Evolutionary conservation across 768 basidiomycete species (phyloP).

Genomic region (Tricholoma saponaceum): DNA sequence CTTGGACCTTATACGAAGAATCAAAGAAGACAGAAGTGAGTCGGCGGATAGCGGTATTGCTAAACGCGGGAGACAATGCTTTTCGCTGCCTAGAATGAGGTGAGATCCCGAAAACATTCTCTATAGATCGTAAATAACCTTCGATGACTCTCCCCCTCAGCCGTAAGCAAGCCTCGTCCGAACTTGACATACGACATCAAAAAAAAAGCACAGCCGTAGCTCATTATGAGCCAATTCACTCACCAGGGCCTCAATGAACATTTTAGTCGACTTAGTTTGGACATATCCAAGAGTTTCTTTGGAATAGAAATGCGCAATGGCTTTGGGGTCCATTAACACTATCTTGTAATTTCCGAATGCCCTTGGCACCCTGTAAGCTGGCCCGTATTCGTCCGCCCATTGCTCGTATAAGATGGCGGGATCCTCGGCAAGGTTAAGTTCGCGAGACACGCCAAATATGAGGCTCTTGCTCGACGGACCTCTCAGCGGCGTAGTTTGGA

Average conservation of each 20-base stretch:
- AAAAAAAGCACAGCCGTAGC: slow-evolving; percentile 1
- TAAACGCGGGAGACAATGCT: slow-evolving; percentile 36
- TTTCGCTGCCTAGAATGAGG: slow-evolving; percentile 29
- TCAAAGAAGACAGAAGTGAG: slow-evolving; percentile 36
- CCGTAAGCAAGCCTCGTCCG: slow-evolving; percentile 35
- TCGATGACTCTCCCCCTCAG: slow-evolving; percentile 40
- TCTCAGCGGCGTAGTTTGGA: not conserved
- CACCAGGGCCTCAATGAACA: slow-evolving; percentile 20
- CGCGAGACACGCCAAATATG: slow-evolving; percentile 6
- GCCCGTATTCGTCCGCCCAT: slow-evolving; percentile 23
- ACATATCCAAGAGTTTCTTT: slow-evolving; percentile 19
- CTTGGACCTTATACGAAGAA: slow-evolving; percentile 33
- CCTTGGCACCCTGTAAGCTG: slow-evolving; percentile 15
- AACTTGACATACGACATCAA: slow-evolving; percentile 9
- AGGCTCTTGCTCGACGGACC: slow-evolving; percentile 9
- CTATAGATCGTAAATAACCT: not conserved
- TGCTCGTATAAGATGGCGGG: slow-evolving; percentile 17
- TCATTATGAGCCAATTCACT: not conserved
- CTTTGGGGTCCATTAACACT: slow-evolving; percentile 22
- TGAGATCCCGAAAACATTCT: not conserved
- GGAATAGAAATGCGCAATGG: slow-evolving; percentile 17
- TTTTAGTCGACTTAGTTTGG: slow-evolving; percentile 18
- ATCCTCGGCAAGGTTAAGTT: slow-evolving; percentile 7
- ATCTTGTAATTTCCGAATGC: slow-evolving; percentile 15
- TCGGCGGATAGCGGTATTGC: slow-evolving; percentile 33